phyloP scores from a whole-genome alignment of 306 rosid genomes.

The Fragaria iinumae region DNA sequence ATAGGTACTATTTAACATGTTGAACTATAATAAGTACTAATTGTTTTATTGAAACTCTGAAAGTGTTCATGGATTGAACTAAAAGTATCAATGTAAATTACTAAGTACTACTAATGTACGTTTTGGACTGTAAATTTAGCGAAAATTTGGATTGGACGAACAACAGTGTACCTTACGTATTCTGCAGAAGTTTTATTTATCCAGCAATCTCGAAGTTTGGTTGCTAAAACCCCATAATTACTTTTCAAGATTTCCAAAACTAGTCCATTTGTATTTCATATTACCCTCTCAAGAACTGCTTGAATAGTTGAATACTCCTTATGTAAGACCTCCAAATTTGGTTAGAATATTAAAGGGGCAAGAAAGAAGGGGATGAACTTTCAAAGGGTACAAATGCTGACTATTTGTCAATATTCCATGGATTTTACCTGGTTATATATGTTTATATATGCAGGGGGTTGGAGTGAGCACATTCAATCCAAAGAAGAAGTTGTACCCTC shows the following conservation, averaged over 20 bases:
- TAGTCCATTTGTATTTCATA: not conserved
- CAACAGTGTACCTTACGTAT: not conserved
- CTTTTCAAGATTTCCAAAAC: not conserved
- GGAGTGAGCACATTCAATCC: constrained; percentile 65
- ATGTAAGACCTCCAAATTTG: not conserved
- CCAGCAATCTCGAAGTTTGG: not conserved
- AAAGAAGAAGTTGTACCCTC: constrained; percentile 45
- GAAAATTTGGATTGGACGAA: not conserved
- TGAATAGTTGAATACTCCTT: not conserved
- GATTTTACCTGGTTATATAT: not conserved
- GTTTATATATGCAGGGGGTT: constrained; percentile 47
- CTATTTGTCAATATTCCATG: not conserved
- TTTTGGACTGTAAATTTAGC: not conserved
- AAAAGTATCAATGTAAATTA: not conserved
- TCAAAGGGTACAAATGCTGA: not conserved
- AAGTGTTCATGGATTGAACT: not conserved
- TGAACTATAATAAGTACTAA: not conserved
- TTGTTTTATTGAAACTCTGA: not conserved
- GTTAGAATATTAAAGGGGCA: not conserved
- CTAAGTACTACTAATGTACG: not conserved
- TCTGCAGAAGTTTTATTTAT: not conserved
- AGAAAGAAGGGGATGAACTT: not conserved
- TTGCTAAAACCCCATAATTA: not conserved
- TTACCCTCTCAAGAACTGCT: not conserved
- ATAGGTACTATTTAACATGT: not conserved